These are phyloP conservation scores for Curvularia verruculosa DNA, from an alignment of 2,329 filamentous ascomycete genomes.

Conservation along the genomic window DNA sequence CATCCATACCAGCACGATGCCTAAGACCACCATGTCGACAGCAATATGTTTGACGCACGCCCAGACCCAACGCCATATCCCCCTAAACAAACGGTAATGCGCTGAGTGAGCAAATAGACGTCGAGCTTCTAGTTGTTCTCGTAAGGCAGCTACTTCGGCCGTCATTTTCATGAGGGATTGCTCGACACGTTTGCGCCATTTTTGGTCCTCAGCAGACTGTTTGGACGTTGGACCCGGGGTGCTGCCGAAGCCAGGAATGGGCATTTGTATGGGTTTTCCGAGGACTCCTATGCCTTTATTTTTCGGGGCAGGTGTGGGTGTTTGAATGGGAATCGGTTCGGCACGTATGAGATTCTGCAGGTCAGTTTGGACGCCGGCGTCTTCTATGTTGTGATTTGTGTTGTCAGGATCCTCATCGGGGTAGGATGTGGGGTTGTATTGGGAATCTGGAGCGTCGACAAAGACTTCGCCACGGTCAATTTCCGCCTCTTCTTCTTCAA, in stretches of 20 bases:
- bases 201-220: slow-evolving; percentile 51
- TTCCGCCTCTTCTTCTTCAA: slow-evolving; percentile 47
- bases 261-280: slow-evolving; percentile 31
- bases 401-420: slow-evolving; percentile 1
- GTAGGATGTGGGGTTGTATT: slow-evolving; percentile 42
- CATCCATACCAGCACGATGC: slow-evolving; percentile 73
- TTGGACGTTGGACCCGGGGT: slow-evolving; percentile 7
- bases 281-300: slow-evolving; percentile 21
- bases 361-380: slow-evolving; percentile 26
- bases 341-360: slow-evolving; percentile 20
- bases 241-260: slow-evolving; percentile 20
- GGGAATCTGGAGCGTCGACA: slow-evolving; percentile 56
- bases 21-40: slow-evolving; percentile 71
- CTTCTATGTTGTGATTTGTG: slow-evolving; percentile 31
- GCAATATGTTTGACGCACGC: slow-evolving; percentile 77
- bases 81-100: slow-evolving; percentile 64
- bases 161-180: slow-evolving; percentile 86
- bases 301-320: slow-evolving; percentile 28
- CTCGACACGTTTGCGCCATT: slow-evolving; percentile 84
- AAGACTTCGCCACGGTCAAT: slow-evolving; percentile 50
- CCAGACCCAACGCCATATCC: slow-evolving; percentile 63
- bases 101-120: slow-evolving; percentile 71
- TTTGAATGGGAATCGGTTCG: slow-evolving; percentile 15
- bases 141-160: slow-evolving; percentile 86
- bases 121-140: slow-evolving; percentile 85